These are phyloP conservation scores for Usnea hakonensis DNA, from an alignment of 495 filamentous ascomycete genomes.

Conservation along the genomic window DNA sequence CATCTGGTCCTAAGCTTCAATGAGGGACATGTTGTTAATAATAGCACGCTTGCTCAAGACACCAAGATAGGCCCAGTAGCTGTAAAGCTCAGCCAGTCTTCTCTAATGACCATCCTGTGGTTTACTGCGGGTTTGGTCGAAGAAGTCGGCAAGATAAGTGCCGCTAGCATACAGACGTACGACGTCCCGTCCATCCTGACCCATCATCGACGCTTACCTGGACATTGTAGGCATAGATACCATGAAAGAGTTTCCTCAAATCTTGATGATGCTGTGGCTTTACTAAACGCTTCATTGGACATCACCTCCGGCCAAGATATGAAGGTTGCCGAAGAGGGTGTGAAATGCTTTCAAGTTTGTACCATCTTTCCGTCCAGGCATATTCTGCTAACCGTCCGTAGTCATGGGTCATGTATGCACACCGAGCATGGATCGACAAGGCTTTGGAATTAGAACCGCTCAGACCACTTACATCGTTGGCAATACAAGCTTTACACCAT, in stretches of 20 bases:
- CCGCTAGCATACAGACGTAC: constrained; percentile 49
- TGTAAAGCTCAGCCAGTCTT: constrained; percentile 43
- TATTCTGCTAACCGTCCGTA: constrained; percentile 17
- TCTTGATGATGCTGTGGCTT: constrained; percentile 39
- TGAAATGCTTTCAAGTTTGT: constrained; percentile 54
- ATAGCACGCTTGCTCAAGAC: constrained; percentile 43
- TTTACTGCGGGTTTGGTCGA: constrained; percentile 68
- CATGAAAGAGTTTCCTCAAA: constrained; percentile 46
- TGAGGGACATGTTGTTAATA: constrained; percentile 39
- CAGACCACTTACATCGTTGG: constrained; percentile 44
- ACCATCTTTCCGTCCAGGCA: background rate
- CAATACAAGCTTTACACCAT: constrained; percentile 48
- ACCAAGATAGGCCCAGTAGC: constrained; percentile 47
- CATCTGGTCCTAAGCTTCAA: constrained; percentile 60
- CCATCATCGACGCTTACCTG: constrained; percentile 9
- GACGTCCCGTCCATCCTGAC: constrained; percentile 16
- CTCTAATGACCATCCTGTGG: constrained; percentile 57
- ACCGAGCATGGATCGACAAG: constrained; percentile 48
- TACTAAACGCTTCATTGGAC: constrained; percentile 41
- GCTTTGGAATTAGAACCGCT: constrained; percentile 47
- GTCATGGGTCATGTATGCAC: constrained; percentile 64
- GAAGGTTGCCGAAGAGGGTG: constrained; percentile 38
- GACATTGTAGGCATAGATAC: constrained; percentile 33
- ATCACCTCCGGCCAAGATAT: constrained; percentile 22
- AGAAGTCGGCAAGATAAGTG: constrained; percentile 61